phyloP scores from a whole-genome alignment of 371 early-diverging fungal genomes.

The Mortierella sp. region DNA sequence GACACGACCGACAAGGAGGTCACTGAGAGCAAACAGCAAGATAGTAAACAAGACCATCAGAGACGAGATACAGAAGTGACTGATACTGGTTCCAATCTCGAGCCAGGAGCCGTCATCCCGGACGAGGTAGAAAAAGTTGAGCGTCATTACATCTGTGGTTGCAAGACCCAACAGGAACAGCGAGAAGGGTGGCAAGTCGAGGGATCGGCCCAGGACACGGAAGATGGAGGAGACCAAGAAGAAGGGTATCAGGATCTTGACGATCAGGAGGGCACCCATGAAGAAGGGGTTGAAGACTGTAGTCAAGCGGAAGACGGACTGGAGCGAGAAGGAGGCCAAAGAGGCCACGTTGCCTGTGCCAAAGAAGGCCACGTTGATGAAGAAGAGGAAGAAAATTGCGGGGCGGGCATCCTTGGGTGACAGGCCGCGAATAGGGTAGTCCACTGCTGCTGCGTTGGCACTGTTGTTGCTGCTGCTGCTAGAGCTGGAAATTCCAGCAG shows the following conservation, averaged over 20 bases:
- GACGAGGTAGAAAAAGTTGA: conserved; percentile 96
- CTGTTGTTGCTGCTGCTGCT: neutral
- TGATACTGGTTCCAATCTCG: conserved; percentile 97
- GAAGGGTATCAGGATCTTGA: conserved; percentile 94
- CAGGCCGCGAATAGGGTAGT: conserved; percentile 54
- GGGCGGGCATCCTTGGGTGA: conserved; percentile 77
- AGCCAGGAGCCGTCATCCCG: conserved; percentile 95
- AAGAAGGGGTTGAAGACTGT: conserved; percentile 93
- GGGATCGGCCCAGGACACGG: conserved; percentile 77
- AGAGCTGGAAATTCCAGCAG: neutral
- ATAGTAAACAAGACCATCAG: conserved; percentile 88
- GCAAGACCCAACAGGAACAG: conserved; percentile 87
- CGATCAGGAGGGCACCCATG: conserved; percentile 88
- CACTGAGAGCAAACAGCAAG: conserved; percentile 73
- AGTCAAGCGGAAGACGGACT: conserved; percentile 92
- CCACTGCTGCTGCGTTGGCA: conserved; percentile 7
- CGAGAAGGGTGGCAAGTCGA: conserved; percentile 86
- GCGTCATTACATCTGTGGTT: conserved; percentile 93
- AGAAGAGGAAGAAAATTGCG: conserved; percentile 84
- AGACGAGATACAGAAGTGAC: conserved; percentile 88
- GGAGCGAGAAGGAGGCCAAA: conserved; percentile 87
- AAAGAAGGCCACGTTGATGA: conserved; percentile 95
- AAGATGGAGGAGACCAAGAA: conserved; percentile 88
- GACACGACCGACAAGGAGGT: conserved; percentile 49
- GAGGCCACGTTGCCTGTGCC: conserved; percentile 97